phyloP scores from a whole-genome alignment of 2,329 filamentous ascomycete species.

The Talaromyces sp. region DNA sequence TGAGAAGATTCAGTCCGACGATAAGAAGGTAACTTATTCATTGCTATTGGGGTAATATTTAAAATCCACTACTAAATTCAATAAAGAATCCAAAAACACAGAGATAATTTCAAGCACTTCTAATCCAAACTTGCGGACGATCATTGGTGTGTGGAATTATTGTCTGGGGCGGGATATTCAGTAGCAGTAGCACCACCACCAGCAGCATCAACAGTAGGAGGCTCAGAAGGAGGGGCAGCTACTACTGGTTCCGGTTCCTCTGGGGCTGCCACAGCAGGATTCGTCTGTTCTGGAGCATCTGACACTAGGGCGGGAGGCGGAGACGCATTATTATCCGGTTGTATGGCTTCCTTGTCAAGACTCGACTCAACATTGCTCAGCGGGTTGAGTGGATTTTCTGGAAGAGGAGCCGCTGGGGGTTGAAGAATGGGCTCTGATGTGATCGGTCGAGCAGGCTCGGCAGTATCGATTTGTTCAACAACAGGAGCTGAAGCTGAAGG shows the following conservation, averaged over 20 bases:
- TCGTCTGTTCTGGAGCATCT: neutral
- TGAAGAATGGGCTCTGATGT: conserved; percentile 11
- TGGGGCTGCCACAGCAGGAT: neutral
- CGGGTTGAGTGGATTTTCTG: conserved; percentile 40
- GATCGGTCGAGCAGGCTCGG: neutral
- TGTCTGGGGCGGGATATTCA: neutral
- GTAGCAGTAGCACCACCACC: neutral
- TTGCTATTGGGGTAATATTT: too few relatives aligned
- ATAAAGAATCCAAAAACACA: too few relatives aligned
- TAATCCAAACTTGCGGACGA: too few relatives aligned
- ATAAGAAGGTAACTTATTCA: too few relatives aligned
- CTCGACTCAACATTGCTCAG: conserved; percentile 44
- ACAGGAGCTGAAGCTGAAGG: neutral
- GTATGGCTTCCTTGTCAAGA: conserved; percentile 15
- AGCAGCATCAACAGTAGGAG: neutral
- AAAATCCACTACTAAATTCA: too few relatives aligned
- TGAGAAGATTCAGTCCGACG: too few relatives aligned
- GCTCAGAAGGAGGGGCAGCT: neutral
- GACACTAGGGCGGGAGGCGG: neutral
- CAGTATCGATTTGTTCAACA: neutral
- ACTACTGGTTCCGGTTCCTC: neutral
- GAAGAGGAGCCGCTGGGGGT: conserved; percentile 7
- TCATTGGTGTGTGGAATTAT: too few relatives aligned
- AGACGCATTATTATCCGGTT: neutral
- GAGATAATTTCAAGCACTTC: too few relatives aligned